Percentiles rank a stretch among this genome's conserved stretches.
These are phyloP conservation scores for Cryphonectria carpinicola DNA, from an alignment of 2,329 filamentous ascomycete species.

Conservation along the genomic window DNA sequence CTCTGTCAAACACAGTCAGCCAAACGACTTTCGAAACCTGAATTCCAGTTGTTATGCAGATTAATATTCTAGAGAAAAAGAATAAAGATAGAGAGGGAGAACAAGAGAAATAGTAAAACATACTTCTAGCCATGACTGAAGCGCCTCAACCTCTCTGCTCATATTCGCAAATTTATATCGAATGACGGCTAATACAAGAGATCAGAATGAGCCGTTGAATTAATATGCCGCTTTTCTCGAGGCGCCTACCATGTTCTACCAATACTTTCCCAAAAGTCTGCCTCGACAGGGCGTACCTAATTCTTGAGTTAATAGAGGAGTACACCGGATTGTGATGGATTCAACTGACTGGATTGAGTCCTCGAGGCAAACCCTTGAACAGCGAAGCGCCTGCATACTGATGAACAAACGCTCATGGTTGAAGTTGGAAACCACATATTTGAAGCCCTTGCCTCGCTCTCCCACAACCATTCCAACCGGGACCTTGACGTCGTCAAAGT, in stretches of 20 bases:
- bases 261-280: slow-evolving; percentile 31
- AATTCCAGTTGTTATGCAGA: background rate
- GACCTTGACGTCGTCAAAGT: slow-evolving; percentile 57
- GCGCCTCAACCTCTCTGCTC: slow-evolving; percentile 28
- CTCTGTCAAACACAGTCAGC: slow-evolving; percentile 15
- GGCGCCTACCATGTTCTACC: slow-evolving; percentile 25
- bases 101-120: background rate
- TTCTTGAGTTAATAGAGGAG: background rate
- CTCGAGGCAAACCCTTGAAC: slow-evolving; percentile 55
- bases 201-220: background rate
- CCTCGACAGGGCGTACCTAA: slow-evolving; percentile 28
- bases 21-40: no score
- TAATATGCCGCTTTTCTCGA: no score
- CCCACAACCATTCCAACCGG: slow-evolving; percentile 55
- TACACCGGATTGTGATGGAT: background rate
- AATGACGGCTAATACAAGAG: slow-evolving; percentile 23
- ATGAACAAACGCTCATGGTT: slow-evolving; percentile 60
- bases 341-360: slow-evolving; percentile 49
- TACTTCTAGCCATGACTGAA: slow-evolving; percentile 31
- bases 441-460: slow-evolving; percentile 55
- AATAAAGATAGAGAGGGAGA: background rate
- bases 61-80: background rate
- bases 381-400: slow-evolving; percentile 56
- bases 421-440: slow-evolving; percentile 43
- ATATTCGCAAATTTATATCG: slow-evolving; percentile 31